phyloP scores from a whole-genome alignment of 1,284 basidiomycete genomes.

The Leccinum pachyderme region DNA sequence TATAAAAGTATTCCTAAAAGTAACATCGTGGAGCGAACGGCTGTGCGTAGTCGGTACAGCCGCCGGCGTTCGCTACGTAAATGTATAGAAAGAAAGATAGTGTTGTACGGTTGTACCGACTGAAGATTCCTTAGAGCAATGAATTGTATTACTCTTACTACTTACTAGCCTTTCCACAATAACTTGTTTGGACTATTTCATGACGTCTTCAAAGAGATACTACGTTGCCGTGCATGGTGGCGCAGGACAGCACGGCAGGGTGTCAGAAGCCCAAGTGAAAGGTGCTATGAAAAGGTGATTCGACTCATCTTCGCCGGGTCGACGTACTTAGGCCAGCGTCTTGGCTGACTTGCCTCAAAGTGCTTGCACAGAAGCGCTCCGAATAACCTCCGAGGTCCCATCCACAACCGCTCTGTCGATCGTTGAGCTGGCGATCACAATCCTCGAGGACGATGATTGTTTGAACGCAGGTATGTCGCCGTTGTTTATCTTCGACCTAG shows the following conservation, averaged over 20 bases:
- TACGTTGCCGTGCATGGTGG: conserved; percentile 65
- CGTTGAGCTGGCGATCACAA: conserved; percentile 50
- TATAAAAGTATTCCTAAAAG: no score
- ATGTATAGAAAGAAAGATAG: no score
- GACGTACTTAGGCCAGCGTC: not conserved
- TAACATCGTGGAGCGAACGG: no score
- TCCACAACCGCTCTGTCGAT: conserved; percentile 37
- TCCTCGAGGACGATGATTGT: conserved; percentile 57
- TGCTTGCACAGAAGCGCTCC: conserved; percentile 44
- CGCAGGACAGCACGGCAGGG: conserved; percentile 54
- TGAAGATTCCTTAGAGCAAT: no score
- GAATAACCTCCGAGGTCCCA: conserved; percentile 12
- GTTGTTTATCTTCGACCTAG: not conserved
- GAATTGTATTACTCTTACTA: no score
- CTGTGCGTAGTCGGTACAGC: no score
- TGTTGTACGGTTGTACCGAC: no score
- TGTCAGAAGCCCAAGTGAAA: conserved; percentile 50
- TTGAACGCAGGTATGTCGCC: conserved; percentile 63
- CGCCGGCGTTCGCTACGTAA: no score
- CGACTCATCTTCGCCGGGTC: not conserved
- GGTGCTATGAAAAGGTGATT: conserved; percentile 50
- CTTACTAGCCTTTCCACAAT: not conserved
- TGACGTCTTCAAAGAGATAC: conserved; percentile 12
- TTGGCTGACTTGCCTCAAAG: conserved; percentile 29
- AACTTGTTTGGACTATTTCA: not conserved